phyloP scores from a whole-genome alignment of 805 yeast species.

The Metschnikowia cubensis region DNA sequence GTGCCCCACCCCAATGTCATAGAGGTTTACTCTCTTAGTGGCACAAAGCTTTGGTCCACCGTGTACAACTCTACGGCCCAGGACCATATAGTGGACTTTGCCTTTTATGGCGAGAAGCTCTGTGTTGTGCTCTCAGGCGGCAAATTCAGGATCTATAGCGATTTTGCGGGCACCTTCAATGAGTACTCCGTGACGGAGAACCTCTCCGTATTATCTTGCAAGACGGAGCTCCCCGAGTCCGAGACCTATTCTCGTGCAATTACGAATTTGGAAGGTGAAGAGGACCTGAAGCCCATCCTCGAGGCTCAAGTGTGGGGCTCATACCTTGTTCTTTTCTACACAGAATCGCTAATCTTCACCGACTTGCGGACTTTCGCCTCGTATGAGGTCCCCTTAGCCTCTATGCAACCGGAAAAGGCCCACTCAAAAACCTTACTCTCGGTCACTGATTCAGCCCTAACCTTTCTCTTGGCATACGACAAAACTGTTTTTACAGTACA shows the following conservation, averaged over 20 bases:
- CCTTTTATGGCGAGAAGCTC: conserved; percentile 50
- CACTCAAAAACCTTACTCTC: conserved; percentile 20
- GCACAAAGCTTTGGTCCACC: conserved; percentile 32
- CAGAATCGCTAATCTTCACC: conserved; percentile 30
- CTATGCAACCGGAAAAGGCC: conserved; percentile 18
- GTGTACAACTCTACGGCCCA: conserved; percentile 41
- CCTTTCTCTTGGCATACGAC: conserved; percentile 25
- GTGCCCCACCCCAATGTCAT: conserved; percentile 35
- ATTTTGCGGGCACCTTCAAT: conserved; percentile 63
- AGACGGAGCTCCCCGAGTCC: neutral
- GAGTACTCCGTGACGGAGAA: conserved; percentile 38
- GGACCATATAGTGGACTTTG: conserved; percentile 52
- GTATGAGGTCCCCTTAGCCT: conserved; percentile 33
- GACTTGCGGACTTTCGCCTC: conserved; percentile 39
- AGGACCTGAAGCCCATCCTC: conserved; percentile 26
- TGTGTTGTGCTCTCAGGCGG: conserved; percentile 53
- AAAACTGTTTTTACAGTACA: conserved; percentile 25
- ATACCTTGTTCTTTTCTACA: conserved; percentile 43
- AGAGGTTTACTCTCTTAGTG: conserved; percentile 35
- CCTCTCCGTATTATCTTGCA: conserved; percentile 7
- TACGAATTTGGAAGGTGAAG: conserved; percentile 31
- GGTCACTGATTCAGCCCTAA: conserved; percentile 14
- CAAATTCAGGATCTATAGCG: conserved; percentile 53
- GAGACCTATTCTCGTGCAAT: conserved; percentile 15
- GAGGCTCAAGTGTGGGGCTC: conserved; percentile 31